Base-by-base conservation (phyloP, 1,284 basidiomycete genomes). In the Cutaneotrichosporon spelunceum region DNA sequence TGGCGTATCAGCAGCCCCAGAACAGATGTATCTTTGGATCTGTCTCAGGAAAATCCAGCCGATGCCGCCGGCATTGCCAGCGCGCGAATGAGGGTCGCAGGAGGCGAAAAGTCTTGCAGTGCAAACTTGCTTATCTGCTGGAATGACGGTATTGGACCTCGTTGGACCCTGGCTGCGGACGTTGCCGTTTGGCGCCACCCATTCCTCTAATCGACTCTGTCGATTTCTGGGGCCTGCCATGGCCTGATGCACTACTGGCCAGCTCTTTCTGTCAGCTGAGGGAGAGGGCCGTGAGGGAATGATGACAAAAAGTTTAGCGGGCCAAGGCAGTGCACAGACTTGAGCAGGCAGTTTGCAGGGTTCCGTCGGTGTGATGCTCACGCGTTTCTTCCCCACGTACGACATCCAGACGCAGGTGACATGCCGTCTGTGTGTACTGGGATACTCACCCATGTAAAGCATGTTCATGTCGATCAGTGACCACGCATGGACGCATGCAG, bases 161-260 rank as follows among this genome's bases (percentile, higher is more conserved):
- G 27, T 13, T 29, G 19, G 48, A 30, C 48, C 48, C 48, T 50
- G 48, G 30, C 48, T 50, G 48, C 48, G 48, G 48, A 50, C 48
- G 27, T 50, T 50, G 48, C 48, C 48, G 48, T 50, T 42, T 39
- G 7, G 39, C 39, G 19, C 39, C 16, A 42, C 39, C 39, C 39
- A 42, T 42, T 42, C 14, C n/a, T 16, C 9, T 19, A n/a, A 19
- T 19, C 39, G 19, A 42, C n/a, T 42, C 39, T n/a, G 39, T 42
- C 19, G 16, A 39, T n/a, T n/a, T 16, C 39, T 19, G 39, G 16
- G 39, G 39, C 39, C n/a, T 19, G 39, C 19, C 19, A 42, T 42
- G 19, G n/a, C 39, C 39, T 19, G 19, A n/a, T 19, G n/a, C n/a
- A n/a, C n/a, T n/a, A n/a, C n/a, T n/a, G n/a, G n/a, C n/a, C n/a